These are phyloP conservation scores for Phytophthora macrochlamydospora DNA, from an alignment of 352 stramenopile species.

Conservation along the genomic window DNA sequence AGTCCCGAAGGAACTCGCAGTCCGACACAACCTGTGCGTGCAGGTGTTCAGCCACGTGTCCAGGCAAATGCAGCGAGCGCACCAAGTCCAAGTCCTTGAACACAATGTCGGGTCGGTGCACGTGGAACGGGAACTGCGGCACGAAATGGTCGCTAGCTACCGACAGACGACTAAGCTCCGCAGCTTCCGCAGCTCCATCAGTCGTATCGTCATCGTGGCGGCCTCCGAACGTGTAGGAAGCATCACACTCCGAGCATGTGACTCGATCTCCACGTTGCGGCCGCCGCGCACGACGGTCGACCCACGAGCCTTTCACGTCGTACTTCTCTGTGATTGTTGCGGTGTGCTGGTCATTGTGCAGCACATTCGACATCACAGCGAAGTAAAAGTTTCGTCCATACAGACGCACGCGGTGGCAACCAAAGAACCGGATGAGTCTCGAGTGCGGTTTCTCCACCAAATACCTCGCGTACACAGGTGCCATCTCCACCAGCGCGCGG, in stretches of 20 bases:
- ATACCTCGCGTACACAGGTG: slow-evolving; percentile 70
- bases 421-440: slow-evolving; percentile 87
- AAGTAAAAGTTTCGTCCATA: slow-evolving; percentile 87
- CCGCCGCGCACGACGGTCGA: slow-evolving; percentile 58
- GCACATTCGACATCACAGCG: slow-evolving; percentile 81
- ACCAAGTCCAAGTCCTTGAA: slow-evolving; percentile 74
- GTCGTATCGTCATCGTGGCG: slow-evolving; percentile 25
- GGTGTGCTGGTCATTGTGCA: slow-evolving; percentile 64
- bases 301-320: slow-evolving; percentile 79
- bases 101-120: slow-evolving; percentile 71
- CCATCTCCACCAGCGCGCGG: slow-evolving; percentile 71
- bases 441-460: slow-evolving; percentile 62
- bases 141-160: slow-evolving; percentile 15
- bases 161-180: slow-evolving; percentile 7
- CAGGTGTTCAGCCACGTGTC: slow-evolving; percentile 35
- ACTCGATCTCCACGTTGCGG: slow-evolving; percentile 58
- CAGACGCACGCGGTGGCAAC: slow-evolving; percentile 78
- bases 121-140: slow-evolving; percentile 36
- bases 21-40: slow-evolving; percentile 59
- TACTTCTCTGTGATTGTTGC: slow-evolving; percentile 75
- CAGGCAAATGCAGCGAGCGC: slow-evolving; percentile 47
- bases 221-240: slow-evolving; percentile 50
- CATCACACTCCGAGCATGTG: slow-evolving; percentile 73
- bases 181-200: slow-evolving; percentile 12
- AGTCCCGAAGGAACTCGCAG: slow-evolving; percentile 64